Evolutionary conservation across 2,329 filamentous ascomycete genomes (phyloP).

Genomic region (Daldinia sp.): DNA sequence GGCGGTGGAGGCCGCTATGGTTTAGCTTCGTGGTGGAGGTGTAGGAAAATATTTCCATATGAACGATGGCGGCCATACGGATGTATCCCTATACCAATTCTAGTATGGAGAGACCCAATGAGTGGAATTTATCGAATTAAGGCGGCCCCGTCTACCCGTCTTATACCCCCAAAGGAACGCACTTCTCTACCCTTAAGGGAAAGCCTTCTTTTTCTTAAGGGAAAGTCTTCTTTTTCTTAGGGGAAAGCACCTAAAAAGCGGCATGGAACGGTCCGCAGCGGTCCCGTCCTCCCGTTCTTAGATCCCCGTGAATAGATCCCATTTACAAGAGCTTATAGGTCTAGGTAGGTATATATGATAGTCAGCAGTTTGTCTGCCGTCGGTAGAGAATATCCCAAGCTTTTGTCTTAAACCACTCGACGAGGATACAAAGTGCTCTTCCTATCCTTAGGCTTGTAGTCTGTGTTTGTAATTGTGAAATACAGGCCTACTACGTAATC

Average conservation of each 20-base stretch:
- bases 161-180: background rate
- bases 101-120: background rate
- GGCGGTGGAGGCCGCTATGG: no score
- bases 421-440: background rate
- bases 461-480: background rate
- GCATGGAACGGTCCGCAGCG: background rate
- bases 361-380: no score
- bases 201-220: background rate
- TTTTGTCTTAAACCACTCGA: background rate
- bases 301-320: background rate
- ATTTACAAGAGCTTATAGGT: background rate
- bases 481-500: background rate
- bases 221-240: background rate
- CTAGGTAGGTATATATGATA: background rate
- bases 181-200: background rate
- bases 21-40: no score
- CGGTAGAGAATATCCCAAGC: background rate
- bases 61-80: background rate
- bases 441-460: background rate
- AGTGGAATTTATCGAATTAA: background rate
- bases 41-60: background rate
- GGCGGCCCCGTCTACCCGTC: background rate
- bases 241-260: background rate
- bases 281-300: constrained; percentile 1
- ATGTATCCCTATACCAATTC: background rate